These are phyloP conservation scores for Trichoderma sp. DNA, from an alignment of 2,329 filamentous ascomycete genomes.

Conservation along the genomic window DNA sequence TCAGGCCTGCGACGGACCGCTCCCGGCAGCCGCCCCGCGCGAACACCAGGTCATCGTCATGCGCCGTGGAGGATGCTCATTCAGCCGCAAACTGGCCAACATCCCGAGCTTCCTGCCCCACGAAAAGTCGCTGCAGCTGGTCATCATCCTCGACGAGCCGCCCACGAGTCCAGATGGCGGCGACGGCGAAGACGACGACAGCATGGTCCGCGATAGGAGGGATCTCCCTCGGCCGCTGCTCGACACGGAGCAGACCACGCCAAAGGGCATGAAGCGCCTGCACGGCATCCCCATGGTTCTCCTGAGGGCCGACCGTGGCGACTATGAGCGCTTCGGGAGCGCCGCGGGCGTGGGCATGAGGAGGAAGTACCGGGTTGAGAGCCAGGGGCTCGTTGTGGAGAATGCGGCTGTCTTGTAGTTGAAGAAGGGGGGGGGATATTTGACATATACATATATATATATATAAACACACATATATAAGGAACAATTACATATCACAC, in stretches of 20 bases:
- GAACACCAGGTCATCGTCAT: constrained; percentile 77
- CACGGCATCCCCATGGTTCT: constrained; percentile 80
- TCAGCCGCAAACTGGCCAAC: constrained; percentile 76
- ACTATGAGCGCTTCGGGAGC: constrained; percentile 58
- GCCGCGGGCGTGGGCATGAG: constrained; percentile 71
- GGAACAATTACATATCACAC: not conserved
- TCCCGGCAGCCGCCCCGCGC: constrained; percentile 50
- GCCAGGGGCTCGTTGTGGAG: constrained; percentile 72
- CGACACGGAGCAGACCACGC: constrained; percentile 69
- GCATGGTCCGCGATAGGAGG: constrained; percentile 34
- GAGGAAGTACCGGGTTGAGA: constrained; percentile 75
- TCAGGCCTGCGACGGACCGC: constrained; percentile 59
- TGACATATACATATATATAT: not conserved
- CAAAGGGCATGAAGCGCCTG: constrained; percentile 63
- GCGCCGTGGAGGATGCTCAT: constrained; percentile 77
- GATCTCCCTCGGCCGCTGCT: constrained; percentile 61
- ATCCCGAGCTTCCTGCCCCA: constrained; percentile 74
- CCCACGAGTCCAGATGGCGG: constrained; percentile 26
- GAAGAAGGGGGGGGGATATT: not conserved
- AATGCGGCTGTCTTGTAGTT: constrained; percentile 66
- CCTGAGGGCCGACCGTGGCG: constrained; percentile 64
- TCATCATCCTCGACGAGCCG: constrained; percentile 63
- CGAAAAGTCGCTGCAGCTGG: constrained; percentile 65
- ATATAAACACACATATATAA: not conserved
- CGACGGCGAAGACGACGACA: constrained; percentile 43